Evolutionary conservation across 345 rosid species (phyloP), one percentile per base, ranked within the genome.

Genomic region (Nephelium lappaceum): DNA sequence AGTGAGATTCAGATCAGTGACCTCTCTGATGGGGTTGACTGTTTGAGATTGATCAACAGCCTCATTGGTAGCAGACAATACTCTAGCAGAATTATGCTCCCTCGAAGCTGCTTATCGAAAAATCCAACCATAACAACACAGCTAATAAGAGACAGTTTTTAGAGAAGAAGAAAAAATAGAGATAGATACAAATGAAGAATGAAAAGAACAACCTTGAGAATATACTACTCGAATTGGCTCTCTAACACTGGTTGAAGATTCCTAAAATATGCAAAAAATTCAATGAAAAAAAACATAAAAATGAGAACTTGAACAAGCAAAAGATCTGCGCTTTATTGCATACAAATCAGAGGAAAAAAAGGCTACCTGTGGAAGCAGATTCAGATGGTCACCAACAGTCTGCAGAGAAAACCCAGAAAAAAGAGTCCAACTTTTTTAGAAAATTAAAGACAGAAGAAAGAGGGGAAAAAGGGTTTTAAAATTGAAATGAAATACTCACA

Each of bases 1-100:
- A 70, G 39, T 77, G 27, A 25, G 79, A 55, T 51, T 73, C 21
- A 73, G 66, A 75, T 83, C 85, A 51, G 90, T 90, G 69, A 93
- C 88, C 88, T 78, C 88, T 73, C 78, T 84, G 85, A 96, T 91
- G 84, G 87, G 72, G 82, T 83, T 74, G 24, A 78, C 84, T 21
- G 78, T 55, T 67, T 77, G 83, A 67, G 93, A 85, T 66, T 83
- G 91, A 76, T 66, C 74, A 23, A 84, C 89, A 16, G 64, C 64
- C 24, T 86, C 88, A 60, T 70, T 69, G 10, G 98, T 81, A 18
- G 98, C 82, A 2, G 92, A 93, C 74, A 96, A 88, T 60, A 91
- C 93, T 72, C 98, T 87, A 58, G 97, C 84, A 83, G 91, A 88
- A 68, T 86, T 83, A 78, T 91, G 97, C 83, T 94, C 96, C 79